phyloP scores from a whole-genome alignment of 352 stramenopile species.

The Plasmopara viticola region DNA sequence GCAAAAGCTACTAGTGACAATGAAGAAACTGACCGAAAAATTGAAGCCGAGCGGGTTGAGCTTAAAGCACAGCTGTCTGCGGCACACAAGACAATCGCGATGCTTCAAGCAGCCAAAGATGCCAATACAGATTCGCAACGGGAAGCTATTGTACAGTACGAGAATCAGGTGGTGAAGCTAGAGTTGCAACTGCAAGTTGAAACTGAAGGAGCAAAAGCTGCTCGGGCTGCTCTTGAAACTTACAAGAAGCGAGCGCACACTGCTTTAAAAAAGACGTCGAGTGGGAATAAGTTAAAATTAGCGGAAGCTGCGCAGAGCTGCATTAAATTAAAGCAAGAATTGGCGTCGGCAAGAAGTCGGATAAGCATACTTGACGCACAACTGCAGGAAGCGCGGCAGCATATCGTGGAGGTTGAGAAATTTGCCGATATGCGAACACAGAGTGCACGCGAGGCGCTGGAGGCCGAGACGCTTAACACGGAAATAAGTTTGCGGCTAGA shows the following conservation, averaged over 20 bases:
- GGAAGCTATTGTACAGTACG: conserved; percentile 18
- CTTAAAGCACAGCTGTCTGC: conserved; percentile 24
- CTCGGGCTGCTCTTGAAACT: conserved; percentile 51
- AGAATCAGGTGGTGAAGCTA: conserved; percentile 24
- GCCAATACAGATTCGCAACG: conserved; percentile 15
- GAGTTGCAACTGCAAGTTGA: conserved; percentile 39
- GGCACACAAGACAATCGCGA: conserved; percentile 30
- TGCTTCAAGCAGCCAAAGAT: conserved; percentile 21
- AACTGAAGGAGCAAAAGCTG: conserved; percentile 42
- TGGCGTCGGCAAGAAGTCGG: conserved; percentile 32
- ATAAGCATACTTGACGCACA: conserved; percentile 34
- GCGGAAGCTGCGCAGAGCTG: conserved; percentile 41
- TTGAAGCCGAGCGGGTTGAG: conserved; percentile 19
- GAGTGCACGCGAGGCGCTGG: conserved; percentile 15
- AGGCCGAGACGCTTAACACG: conserved; percentile 25
- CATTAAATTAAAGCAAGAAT: conserved; percentile 41
- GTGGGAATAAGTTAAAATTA: conserved; percentile 54
- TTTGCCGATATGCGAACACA: conserved; percentile 15
- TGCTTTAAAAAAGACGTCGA: conserved; percentile 70
- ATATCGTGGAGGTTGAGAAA: conserved; percentile 23
- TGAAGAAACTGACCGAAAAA: conserved; percentile 12
- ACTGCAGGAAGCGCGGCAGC: conserved; percentile 18
- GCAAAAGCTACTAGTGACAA: conserved; percentile 11
- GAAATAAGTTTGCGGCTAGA: conserved; percentile 24
- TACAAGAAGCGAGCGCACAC: conserved; percentile 78